Base-by-base conservation (phyloP, 2,329 filamentous ascomycete genomes). In the Parasarocladium wereldwijsianum region DNA sequence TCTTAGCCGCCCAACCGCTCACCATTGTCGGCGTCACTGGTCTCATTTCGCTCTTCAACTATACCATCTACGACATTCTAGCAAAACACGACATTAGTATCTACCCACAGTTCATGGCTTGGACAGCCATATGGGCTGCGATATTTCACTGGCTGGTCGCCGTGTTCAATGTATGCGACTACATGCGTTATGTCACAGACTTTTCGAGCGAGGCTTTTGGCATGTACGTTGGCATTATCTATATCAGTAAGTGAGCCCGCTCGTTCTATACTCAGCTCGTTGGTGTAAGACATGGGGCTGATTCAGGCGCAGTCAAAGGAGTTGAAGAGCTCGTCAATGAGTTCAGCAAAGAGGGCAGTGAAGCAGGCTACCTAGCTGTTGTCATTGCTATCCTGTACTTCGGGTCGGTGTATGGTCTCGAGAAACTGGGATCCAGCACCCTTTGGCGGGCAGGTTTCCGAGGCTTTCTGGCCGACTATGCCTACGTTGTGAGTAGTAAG, bases 31-130 rank as follows among this genome's bases (percentile, higher is more conserved):
- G 66, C 5, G 62, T 70, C 21, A 70, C 65, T 4, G 66, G 67
- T 35, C 44, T 65, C 16, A 66, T 66, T 21, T 60, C 57, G 3
- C 43, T 66, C 0, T 71, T 72, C 52, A 70, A 70, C 42, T 70
- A 67, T 40, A 72, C 66, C 15, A 68, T 69, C 36, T 71, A 66
- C 45, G 63, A 70, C 34, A 70, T 71, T 31, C 54, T 68, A 25
- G 46, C 45, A 16, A 50, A 50, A 9, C 59, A 69, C 35, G 62
- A 66, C 23, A 54, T 59, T 3, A 39, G 48, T 2, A 48, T 68
- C 5, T 70, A 70, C 41, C 58, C 63, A 1, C 54, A 58, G 27
- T 66, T 70, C 40, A 66, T 70, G 44, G 58, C 57, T 4, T 70
- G 66, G 66, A 58, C 63, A 0, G 60, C 56, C 2, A 70, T 71